Evolutionary conservation across 2,329 filamentous ascomycete genomes (phyloP), one percentile per base, ranked within the genome.

Genomic region (Nigrospora sphaerica): DNA sequence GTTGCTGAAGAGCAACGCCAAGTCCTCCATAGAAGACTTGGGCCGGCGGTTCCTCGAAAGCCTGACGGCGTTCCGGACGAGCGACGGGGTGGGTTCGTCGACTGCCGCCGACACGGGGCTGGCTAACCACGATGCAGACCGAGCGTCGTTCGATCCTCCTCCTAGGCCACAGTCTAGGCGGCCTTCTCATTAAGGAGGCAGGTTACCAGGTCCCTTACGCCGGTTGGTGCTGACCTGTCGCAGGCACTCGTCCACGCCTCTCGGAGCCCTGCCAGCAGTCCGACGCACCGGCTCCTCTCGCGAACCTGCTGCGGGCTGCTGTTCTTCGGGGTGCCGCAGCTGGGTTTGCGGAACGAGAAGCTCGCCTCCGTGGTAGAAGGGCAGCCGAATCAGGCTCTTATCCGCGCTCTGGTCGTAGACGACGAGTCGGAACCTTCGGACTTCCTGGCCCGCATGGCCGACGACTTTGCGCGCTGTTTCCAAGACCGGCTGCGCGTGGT

Each of bases 261-360:
- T 16, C 47, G 46, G 18, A 47, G 46, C 23, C 14, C 39, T 23
- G 32, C 49, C 28, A 32, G 12, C 14, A 43, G 28, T 12, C 37
- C 35, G 19, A 14, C 45, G 10, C 28, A 39, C 1, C 47, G 51
- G 7, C 17, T 34, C 7, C 10, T 57, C 3, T 52, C 43, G 9
- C 47, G 51, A 18, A 48, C 56, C 1, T 57, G 51, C 18, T n/a
- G n/a, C n/a, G n/a, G n/a, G n/a, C n/a, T n/a, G n/a, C n/a, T n/a
- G n/a, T n/a, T n/a, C n/a, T n/a, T 62, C 36, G 58, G 58, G 12
- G 55, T 62, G 10, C 59, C 58, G 10, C 59, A 63, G 12, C 52
- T 52, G 19, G 57, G 59, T 2, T 42, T 60, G 13, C 45, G 52
- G 28, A 53, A 58, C 33, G 23, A 51, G 4, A 50, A 52, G 28